Evolutionary conservation across 495 filamentous ascomycete genomes (phyloP).

Genomic region (Barbatosphaeria neglecta): DNA sequence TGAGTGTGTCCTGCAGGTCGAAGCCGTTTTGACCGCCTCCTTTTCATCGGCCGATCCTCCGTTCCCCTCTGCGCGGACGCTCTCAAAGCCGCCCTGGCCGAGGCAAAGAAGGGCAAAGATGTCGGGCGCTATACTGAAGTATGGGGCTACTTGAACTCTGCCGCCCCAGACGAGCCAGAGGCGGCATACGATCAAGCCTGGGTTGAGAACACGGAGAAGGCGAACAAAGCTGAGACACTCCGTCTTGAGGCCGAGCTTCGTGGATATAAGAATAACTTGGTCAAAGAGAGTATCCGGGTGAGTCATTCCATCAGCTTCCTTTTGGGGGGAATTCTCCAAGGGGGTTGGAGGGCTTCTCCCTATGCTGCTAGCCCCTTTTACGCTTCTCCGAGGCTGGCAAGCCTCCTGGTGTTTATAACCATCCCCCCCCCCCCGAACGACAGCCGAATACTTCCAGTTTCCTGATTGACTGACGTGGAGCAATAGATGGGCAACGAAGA

Average conservation of each 20-base stretch:
- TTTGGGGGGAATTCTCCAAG: slow-evolving; percentile 1
- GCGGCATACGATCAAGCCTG: slow-evolving; percentile 56
- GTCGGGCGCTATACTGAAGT: slow-evolving; percentile 57
- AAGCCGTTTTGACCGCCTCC: slow-evolving; percentile 66
- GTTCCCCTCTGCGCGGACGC: slow-evolving; percentile 69
- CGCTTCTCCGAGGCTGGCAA: too few species aligned
- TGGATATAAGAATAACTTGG: slow-evolving; percentile 92
- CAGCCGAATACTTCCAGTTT: too few species aligned
- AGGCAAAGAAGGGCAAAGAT: slow-evolving; percentile 71
- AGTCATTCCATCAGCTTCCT: slow-evolving; percentile 8
- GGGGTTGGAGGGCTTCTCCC: too few species aligned
- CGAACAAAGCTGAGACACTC: slow-evolving; percentile 55
- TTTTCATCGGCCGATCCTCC: slow-evolving; percentile 68
- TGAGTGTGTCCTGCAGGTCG: slow-evolving; percentile 35
- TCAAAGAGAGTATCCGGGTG: slow-evolving; percentile 95
- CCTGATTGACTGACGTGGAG: background rate
- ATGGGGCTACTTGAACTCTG: slow-evolving; percentile 48
- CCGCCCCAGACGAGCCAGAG: slow-evolving; percentile 56
- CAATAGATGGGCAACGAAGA: slow-evolving; percentile 36
- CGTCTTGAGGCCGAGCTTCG: slow-evolving; percentile 73
- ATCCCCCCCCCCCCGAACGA: too few species aligned
- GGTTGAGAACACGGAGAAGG: slow-evolving; percentile 49
- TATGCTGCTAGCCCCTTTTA: too few species aligned
- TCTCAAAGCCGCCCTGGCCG: slow-evolving; percentile 60
- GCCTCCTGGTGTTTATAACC: too few species aligned